phyloP scores from a whole-genome alignment of 176 grass and related monocot species.

The Cymbopogon citratus region DNA sequence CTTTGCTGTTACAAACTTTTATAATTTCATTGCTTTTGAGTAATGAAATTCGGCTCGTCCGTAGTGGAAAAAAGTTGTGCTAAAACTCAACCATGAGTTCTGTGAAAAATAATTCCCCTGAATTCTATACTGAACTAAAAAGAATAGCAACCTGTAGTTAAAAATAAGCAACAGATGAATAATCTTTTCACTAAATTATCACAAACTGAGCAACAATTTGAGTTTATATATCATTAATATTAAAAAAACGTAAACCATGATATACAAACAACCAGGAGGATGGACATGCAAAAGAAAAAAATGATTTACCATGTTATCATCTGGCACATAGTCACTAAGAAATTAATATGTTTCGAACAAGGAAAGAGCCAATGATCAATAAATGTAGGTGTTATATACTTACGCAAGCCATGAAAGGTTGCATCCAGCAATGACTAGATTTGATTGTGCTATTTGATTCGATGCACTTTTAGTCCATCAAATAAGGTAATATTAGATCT shows the following conservation, averaged over 20 bases:
- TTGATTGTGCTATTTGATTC: background rate
- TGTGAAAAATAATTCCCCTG: background rate
- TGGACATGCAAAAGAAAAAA: background rate
- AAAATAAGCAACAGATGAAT: background rate
- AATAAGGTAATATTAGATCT: background rate
- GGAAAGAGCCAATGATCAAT: background rate
- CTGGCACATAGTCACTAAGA: background rate
- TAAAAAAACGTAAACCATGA: background rate
- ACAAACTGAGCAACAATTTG: background rate
- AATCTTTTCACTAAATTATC: background rate
- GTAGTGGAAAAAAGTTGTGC: background rate
- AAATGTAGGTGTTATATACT: background rate
- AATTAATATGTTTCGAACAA: background rate
- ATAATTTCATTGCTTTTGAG: too few relatives aligned
- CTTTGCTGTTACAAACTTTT: too few relatives aligned
- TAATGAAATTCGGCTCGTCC: too few relatives aligned
- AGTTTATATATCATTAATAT: background rate
- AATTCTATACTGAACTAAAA: background rate
- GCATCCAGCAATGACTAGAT: background rate
- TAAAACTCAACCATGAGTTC: background rate
- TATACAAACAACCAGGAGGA: background rate
- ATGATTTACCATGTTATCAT: background rate
- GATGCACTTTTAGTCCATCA: background rate
- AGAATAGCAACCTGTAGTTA: background rate
- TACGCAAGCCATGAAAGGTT: background rate